Evolutionary conservation across 148 eudicot species (phyloP).

Genomic region (Chenopodium quinoa): DNA sequence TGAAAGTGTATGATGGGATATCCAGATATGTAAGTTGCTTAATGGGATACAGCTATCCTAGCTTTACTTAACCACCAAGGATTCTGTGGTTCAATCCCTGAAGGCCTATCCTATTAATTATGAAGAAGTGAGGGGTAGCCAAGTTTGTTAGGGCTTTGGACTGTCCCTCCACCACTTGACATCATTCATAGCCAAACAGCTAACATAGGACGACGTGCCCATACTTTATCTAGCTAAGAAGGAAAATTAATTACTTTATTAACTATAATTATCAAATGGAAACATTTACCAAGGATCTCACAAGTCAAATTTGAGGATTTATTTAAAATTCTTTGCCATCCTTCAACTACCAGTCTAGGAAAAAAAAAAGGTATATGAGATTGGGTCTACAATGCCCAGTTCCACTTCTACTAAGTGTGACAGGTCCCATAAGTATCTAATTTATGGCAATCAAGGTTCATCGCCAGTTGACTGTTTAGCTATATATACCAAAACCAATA

Average conservation of each 20-base stretch:
- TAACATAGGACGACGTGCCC: neutral
- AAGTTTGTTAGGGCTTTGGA: neutral
- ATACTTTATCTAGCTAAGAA: neutral
- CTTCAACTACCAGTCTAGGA: neutral
- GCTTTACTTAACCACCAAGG: neutral
- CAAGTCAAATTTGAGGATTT: neutral
- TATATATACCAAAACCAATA: too few relatives aligned
- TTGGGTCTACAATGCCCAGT: neutral
- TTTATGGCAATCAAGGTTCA: neutral
- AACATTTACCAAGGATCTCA: neutral
- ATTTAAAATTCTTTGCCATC: neutral
- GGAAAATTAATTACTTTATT: neutral
- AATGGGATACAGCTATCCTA: neutral
- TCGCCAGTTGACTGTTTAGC: neutral
- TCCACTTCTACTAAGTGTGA: neutral
- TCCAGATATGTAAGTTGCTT: neutral
- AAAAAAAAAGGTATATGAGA: neutral
- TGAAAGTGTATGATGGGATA: neutral
- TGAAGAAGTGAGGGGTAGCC: neutral
- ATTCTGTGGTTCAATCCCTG: neutral
- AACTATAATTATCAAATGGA: neutral
- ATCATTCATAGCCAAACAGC: neutral
- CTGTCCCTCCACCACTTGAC: neutral
- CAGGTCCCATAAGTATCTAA: neutral
- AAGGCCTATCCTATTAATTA: neutral